phyloP scores from a whole-genome alignment of 2,329 filamentous ascomycete species.

The Chrysoporthe deuterocubensis region DNA sequence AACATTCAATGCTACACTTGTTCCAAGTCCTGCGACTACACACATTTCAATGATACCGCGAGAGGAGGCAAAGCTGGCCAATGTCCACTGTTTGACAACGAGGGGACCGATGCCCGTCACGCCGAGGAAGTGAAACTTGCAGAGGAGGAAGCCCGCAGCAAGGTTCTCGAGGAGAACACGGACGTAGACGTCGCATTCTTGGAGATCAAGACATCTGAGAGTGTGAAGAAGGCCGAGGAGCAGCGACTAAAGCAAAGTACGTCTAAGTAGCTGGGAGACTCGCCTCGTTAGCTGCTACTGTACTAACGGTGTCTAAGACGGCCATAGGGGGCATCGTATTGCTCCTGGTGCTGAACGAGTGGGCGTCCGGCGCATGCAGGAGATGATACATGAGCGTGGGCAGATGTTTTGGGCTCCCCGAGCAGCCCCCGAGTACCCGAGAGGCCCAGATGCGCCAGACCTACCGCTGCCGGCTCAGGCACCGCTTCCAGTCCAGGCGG shows the following conservation, averaged over 20 bases:
- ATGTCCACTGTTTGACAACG: conserved; percentile 71
- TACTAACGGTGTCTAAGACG: background rate
- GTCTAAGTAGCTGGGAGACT: background rate
- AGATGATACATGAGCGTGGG: background rate
- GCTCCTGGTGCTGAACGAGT: background rate
- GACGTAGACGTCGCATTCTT: conserved; percentile 61
- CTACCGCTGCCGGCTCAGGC: background rate
- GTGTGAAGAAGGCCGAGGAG: conserved; percentile 50
- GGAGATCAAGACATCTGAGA: conserved; percentile 61
- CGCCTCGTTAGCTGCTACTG: background rate
- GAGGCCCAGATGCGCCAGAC: too few relatives aligned
- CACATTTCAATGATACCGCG: conserved; percentile 66
- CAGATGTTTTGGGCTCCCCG: background rate
- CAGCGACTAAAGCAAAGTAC: conserved; percentile 30
- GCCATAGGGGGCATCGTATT: background rate
- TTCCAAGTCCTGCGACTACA: conserved; percentile 66
- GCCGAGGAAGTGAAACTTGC: conserved; percentile 66
- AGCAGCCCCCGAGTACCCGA: background rate
- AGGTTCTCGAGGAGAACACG: conserved; percentile 62
- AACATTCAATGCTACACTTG: conserved; percentile 73
- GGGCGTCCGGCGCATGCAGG: background rate
- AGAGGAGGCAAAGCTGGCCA: conserved; percentile 54
- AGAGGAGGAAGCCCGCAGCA: conserved; percentile 59
- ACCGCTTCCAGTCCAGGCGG: background rate
- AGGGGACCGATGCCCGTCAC: conserved; percentile 59